phyloP scores from a whole-genome alignment of 1,284 basidiomycete genomes.

The Cryptococcus sp. region DNA sequence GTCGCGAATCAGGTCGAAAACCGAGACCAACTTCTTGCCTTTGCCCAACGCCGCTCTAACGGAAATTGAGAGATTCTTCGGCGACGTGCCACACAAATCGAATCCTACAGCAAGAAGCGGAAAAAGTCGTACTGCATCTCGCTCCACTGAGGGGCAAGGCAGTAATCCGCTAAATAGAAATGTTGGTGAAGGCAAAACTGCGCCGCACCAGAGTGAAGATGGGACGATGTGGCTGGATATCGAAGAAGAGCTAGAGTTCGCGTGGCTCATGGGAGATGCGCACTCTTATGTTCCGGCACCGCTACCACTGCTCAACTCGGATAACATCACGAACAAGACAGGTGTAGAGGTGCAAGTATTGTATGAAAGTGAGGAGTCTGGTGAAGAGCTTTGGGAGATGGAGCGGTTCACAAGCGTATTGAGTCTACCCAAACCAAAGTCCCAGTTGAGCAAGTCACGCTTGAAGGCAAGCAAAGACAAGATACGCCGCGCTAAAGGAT shows the following conservation, averaged over 20 bases:
- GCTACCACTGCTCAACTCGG: background rate
- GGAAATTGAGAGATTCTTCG: slow-evolving; percentile 46
- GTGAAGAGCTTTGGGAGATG: slow-evolving; percentile 14
- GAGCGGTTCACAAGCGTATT: slow-evolving; percentile 31
- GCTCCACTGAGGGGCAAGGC: background rate
- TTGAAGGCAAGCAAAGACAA: background rate
- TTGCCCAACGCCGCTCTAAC: slow-evolving; percentile 31
- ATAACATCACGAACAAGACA: background rate
- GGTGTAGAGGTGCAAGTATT: background rate
- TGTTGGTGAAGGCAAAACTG: slow-evolving; percentile 24
- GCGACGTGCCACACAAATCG: slow-evolving; percentile 25
- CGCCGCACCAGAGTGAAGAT: slow-evolving; percentile 26
- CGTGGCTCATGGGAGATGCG: slow-evolving; percentile 38
- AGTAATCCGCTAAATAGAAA: slow-evolving; percentile 11
- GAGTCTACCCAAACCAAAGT: slow-evolving; percentile 15
- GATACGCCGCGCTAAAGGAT: background rate
- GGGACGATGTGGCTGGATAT: slow-evolving; percentile 43
- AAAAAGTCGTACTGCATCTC: background rate
- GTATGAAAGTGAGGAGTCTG: background rate
- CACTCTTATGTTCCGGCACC: slow-evolving; percentile 7
- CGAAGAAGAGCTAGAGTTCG: slow-evolving; percentile 46
- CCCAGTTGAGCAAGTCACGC: background rate
- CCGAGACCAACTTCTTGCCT: slow-evolving; percentile 30
- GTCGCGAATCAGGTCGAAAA: slow-evolving; percentile 1
- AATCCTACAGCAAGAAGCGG: background rate